phyloP scores from a whole-genome alignment of 345 rosid species.

The Barbarea vulgaris region DNA sequence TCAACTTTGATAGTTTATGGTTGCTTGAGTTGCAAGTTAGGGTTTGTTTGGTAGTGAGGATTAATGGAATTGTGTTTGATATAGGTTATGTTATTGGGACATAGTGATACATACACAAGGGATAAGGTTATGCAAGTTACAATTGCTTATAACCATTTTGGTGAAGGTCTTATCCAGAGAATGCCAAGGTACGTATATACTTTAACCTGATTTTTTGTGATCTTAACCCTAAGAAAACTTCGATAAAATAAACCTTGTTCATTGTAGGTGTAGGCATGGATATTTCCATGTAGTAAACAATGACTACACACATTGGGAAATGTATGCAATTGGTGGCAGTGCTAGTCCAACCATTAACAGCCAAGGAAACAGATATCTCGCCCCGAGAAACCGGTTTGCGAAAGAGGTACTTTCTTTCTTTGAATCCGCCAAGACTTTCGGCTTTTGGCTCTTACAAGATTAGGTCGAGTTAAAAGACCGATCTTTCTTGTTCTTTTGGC shows the following conservation, averaged over 20 bases:
- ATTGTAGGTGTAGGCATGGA: constrained; percentile 89
- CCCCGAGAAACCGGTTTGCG: constrained; percentile 75
- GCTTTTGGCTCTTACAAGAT: background rate
- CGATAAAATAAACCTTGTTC: background rate
- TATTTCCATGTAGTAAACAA: constrained; percentile 98
- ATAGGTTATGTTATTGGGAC: constrained; percentile 98
- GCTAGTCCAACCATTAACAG: constrained; percentile 97
- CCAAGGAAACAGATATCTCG: constrained; percentile 92
- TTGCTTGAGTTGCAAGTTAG: background rate
- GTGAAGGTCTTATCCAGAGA: constrained; percentile 98
- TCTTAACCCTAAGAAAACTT: background rate
- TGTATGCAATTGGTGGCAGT: constrained; percentile 99
- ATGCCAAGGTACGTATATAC: constrained; percentile 73
- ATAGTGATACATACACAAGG: constrained; percentile 87
- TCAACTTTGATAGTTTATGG: background rate
- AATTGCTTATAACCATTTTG: constrained; percentile 97
- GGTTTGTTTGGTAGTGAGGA: background rate
- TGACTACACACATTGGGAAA: constrained; percentile 98
- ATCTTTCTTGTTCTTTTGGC: background rate
- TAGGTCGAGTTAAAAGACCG: background rate
- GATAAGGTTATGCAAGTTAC: constrained; percentile 97
- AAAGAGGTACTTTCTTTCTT: constrained; percentile 50
- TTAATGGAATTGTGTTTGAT: constrained; percentile 1
- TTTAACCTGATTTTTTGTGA: background rate
- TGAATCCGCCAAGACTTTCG: background rate